phyloP scores from a whole-genome alignment of 192 early-diverging fungal genomes.

The Entomortierella chlamydospora region DNA sequence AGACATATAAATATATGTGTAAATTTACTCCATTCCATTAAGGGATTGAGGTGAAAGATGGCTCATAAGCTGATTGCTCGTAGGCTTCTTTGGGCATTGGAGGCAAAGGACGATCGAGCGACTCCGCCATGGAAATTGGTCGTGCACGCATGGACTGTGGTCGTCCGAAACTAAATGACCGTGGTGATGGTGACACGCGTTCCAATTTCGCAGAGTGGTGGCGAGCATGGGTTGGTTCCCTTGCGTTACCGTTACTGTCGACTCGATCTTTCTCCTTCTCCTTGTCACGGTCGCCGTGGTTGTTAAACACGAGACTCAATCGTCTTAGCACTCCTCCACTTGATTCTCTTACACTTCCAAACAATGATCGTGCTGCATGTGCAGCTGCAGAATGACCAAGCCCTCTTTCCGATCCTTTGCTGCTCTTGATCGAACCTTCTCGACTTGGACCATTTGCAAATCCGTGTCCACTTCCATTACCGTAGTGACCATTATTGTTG shows the following conservation, averaged over 20 bases:
- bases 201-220: constrained; percentile 50
- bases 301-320: constrained; percentile 46
- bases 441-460: constrained; percentile 18
- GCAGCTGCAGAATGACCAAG: constrained; percentile 49
- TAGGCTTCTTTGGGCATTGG: constrained; percentile 54
- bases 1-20: background rate
- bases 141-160: constrained; percentile 47
- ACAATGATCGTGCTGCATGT: constrained; percentile 49
- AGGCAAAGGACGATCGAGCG: constrained; percentile 44
- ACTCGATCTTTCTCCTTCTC: constrained; percentile 34
- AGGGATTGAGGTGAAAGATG: constrained; percentile 48
- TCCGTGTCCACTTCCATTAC: constrained; percentile 7
- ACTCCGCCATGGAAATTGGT: constrained; percentile 51
- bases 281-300: constrained; percentile 46
- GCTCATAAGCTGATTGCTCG: constrained; percentile 44
- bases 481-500: background rate
- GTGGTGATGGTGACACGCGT: constrained; percentile 32
- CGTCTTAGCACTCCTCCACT: constrained; percentile 50
- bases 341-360: constrained; percentile 54
- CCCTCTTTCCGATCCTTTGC: constrained; percentile 47
- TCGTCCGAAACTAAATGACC: constrained; percentile 42
- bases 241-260: background rate
- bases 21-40: constrained; percentile 1
- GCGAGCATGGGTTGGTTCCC: constrained; percentile 24
- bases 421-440: constrained; percentile 50